phyloP scores from a whole-genome alignment of 2,329 filamentous ascomycete species.

The Paecilomyces dactylethromorphus region DNA sequence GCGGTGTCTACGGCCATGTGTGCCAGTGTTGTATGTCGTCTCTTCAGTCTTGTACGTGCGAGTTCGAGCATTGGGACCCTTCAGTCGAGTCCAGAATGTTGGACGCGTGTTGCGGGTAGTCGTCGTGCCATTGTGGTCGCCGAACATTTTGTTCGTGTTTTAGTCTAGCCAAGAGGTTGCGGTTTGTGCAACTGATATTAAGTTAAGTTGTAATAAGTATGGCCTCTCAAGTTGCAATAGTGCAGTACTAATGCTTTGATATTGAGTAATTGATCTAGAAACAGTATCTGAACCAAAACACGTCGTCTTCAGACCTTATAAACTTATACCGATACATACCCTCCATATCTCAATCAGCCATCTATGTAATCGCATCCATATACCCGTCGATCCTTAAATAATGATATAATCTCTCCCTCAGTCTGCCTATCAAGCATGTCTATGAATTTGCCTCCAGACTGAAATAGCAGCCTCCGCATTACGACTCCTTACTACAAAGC shows the following conservation, averaged over 20 bases:
- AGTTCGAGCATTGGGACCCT: slow-evolving; percentile 30
- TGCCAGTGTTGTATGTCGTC: background rate
- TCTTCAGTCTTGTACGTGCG: slow-evolving; percentile 27
- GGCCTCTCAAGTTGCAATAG: no score
- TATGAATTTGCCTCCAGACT: no score
- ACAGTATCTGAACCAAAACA: no score
- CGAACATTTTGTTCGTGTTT: slow-evolving; percentile 5
- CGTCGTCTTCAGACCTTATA: background rate
- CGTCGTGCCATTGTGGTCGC: slow-evolving; percentile 12
- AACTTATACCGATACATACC: no score
- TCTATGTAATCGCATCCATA: background rate
- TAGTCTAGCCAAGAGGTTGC: background rate
- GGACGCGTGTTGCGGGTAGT: slow-evolving; percentile 41
- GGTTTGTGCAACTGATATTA: background rate
- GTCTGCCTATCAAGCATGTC: background rate
- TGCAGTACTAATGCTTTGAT: background rate
- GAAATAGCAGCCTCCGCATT: no score
- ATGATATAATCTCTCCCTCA: background rate
- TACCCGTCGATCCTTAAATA: background rate
- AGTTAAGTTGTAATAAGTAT: no score
- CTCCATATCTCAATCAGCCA: background rate
- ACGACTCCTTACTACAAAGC: no score
- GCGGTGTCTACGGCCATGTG: background rate
- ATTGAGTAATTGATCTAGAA: no score
- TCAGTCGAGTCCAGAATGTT: slow-evolving; percentile 49